Base-by-base conservation (phyloP, 257 asterid genomes). In the Przewalskia tangutica region DNA sequence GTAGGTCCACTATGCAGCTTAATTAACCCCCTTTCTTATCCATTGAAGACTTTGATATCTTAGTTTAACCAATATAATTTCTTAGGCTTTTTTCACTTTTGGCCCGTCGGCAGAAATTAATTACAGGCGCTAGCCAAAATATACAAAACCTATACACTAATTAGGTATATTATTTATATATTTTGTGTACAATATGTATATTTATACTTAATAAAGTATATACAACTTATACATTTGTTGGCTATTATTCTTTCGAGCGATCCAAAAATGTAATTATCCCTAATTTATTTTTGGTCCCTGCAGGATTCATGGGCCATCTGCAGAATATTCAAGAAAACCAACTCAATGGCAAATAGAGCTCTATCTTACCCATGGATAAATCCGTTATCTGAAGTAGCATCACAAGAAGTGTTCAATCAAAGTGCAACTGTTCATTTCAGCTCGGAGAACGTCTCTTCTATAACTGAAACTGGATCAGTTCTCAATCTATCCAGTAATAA, bases 281-380 rank as follows among this genome's bases (percentile, higher is more conserved):
- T 38, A 38, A 38, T 38, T 38, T 38, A 6, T 38, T 4, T 51
- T 60, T 79, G 82, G 38, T 51, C 71, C 81, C 62, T 81, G 48
- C 90, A 95, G 98, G 98, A 93, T 84, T 93, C 97, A 65, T 95
- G 98, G 98, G 97, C 98, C 2, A 95, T 95, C 71, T 95, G 97
- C 79, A 93, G 97, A 88, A 95, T 95, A n/a, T 95, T 95, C 95
- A 95, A 93, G 92, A 95, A 93, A 88, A 89, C 93, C 12, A 93
- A 77, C 87, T 86, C 98, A 10, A 89, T 86, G 60, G 85, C 93
- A 81, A 93, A 89, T 84, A 86, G 97, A 84, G 91, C 93, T 42
- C 87, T 90, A 56, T 88, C 96, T 80, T 91, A 92, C 34, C 84
- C 97, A 46, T 92, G 97, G 95, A 84, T 86, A 53, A 89, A 88